A percentile compares a stretch with the other conserved stretches of the same genome.
Conservation (phyloP, 2,329 filamentous ascomycete genomes). For the Fusarium anthophilum region DNA sequence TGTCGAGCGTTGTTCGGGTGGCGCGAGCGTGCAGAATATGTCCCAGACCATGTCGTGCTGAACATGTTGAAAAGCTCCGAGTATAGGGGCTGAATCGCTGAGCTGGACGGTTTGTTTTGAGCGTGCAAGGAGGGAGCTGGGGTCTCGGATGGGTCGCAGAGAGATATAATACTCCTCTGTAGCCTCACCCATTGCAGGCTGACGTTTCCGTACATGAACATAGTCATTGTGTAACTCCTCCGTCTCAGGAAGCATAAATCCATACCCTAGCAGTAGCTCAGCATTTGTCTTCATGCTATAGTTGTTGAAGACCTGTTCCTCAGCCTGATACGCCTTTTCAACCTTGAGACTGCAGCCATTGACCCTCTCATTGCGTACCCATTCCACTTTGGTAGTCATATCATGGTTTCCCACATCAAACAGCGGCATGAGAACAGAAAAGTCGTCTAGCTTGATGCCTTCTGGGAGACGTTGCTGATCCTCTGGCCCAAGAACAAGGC, state of each 20-base stretch:
- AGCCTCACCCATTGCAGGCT: constrained; percentile 25
- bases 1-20: constrained; percentile 43
- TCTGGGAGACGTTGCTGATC: constrained; percentile 43
- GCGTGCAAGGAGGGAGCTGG: constrained; percentile 58
- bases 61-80: constrained; percentile 59
- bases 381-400: constrained; percentile 66
- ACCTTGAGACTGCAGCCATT: constrained; percentile 55
- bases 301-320: constrained; percentile 73
- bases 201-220: constrained; percentile 62
- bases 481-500: constrained; percentile 59
- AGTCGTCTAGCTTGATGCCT: constrained; percentile 59
- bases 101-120: constrained; percentile 51
- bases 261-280: constrained; percentile 72
- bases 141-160: constrained; percentile 57
- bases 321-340: constrained; percentile 55
- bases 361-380: constrained; percentile 60
- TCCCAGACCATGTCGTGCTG: constrained; percentile 64
- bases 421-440: constrained; percentile 75
- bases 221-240: constrained; percentile 67
- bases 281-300: constrained; percentile 80
- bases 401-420: constrained; percentile 79
- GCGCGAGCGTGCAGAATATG: constrained; percentile 53
- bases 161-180: constrained; percentile 63
- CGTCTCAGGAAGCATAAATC: constrained; percentile 64
- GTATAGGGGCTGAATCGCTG: constrained; percentile 37